These are phyloP conservation scores for Rhizopus microsporus DNA, from an alignment of 371 early-diverging fungal species.

Conservation along the genomic window DNA sequence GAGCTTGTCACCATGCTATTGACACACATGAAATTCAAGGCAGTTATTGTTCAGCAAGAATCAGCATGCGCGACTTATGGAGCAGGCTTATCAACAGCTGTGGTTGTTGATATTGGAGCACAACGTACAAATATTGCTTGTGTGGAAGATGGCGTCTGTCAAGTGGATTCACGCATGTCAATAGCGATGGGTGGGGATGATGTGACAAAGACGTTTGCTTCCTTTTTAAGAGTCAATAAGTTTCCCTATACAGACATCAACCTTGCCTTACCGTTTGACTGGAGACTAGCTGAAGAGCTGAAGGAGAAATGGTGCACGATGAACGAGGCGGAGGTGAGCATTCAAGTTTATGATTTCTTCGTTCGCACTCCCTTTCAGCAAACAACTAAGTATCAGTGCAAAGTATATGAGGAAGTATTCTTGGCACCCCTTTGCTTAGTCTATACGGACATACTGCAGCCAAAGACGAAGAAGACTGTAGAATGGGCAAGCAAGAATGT, in stretches of 20 bases:
- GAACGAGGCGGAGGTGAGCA: conserved; percentile 80
- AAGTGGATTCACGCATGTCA: conserved; percentile 61
- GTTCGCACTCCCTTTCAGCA: conserved; percentile 71
- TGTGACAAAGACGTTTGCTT: conserved; percentile 72
- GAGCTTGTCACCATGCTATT: conserved; percentile 71
- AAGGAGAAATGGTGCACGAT: conserved; percentile 83
- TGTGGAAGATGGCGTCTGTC: conserved; percentile 84
- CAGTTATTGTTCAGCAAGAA: conserved; percentile 77
- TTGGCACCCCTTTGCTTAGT: conserved; percentile 73
- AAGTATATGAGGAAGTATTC: conserved; percentile 85
- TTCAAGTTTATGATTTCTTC: conserved; percentile 81
- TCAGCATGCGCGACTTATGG: conserved; percentile 85
- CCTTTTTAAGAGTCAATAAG: conserved; percentile 60
- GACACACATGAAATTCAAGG: conserved; percentile 74
- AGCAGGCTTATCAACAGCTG: conserved; percentile 84
- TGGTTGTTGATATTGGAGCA: conserved; percentile 91
- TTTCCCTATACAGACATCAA: conserved; percentile 80
- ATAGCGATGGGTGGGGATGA: conserved; percentile 82
- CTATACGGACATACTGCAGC: conserved; percentile 54
- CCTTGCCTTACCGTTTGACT: conserved; percentile 65
- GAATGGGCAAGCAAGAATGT: conserved; percentile 28
- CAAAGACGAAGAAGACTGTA: conserved; percentile 20
- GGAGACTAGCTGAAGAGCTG: conserved; percentile 69
- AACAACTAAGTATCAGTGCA: conserved; percentile 77
- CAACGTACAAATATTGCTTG: conserved; percentile 82